Conservation (phyloP, 495 filamentous ascomycete genomes). For the Friedmanniomyces endolithicus region DNA sequence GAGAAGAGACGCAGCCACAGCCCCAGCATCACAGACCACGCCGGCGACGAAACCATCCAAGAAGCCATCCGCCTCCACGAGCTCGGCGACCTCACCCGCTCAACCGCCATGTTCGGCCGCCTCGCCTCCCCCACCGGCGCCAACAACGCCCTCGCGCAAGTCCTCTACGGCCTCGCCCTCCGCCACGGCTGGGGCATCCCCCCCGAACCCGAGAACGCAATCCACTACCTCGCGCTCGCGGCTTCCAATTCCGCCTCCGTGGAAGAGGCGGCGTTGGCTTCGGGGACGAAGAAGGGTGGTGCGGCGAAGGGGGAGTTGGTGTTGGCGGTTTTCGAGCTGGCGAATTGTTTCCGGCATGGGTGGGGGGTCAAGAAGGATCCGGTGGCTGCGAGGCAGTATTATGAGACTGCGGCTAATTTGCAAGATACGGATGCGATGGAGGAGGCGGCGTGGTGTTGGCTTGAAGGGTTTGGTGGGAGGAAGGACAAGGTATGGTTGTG, state of each 20-base stretch:
- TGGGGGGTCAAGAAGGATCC: conserved; percentile 89
- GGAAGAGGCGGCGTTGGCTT: conserved; percentile 74
- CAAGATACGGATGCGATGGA: conserved; percentile 98
- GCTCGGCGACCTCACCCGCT: conserved; percentile 56
- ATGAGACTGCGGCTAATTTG: conserved; percentile 91
- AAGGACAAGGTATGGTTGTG: conserved; percentile 81
- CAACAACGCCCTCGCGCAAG: conserved; percentile 90
- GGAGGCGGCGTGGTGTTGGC: conserved; percentile 89
- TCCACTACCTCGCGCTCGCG: conserved; percentile 73
- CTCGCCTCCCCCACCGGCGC: conserved; percentile 74
- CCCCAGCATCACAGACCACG: neutral
- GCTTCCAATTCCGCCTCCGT: conserved; percentile 83
- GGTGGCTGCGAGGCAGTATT: conserved; percentile 82
- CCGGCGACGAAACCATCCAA: conserved; percentile 70
- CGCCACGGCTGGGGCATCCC: conserved; percentile 89
- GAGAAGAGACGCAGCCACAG: neutral
- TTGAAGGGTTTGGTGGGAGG: conserved; percentile 84
- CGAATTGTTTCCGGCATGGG: conserved; percentile 90
- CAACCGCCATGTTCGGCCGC: conserved; percentile 74
- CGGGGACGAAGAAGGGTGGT: conserved; percentile 86
- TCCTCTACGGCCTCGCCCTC: conserved; percentile 87
- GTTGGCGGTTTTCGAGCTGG: conserved; percentile 91
- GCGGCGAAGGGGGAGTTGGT: conserved; percentile 93
- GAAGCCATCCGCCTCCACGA: conserved; percentile 94
- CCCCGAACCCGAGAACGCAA: conserved; percentile 56